Base-by-base conservation (phyloP, 1,284 basidiomycete genomes). In the Ceratobasidium sp. region DNA sequence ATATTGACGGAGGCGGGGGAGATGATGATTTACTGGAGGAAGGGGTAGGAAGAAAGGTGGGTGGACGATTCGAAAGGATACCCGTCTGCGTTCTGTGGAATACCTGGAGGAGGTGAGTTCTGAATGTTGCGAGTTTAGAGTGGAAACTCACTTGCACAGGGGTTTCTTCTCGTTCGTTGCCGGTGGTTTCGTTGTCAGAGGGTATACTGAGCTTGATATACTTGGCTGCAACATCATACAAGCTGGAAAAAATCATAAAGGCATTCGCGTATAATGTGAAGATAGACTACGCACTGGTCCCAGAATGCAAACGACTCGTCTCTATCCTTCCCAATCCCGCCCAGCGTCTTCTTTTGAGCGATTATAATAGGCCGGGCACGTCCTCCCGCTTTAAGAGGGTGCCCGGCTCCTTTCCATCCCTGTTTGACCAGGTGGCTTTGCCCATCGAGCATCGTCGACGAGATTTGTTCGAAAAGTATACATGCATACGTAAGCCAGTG, bases 291-390 rank as follows among this genome's bases (percentile, higher is more conserved):
- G 84, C 82, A 96, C 95, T 96, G 94, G 84, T 98, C 96, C 96
- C 96, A 98, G 89, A 97, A 98, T 65, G 95, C 94, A 83, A 96
- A 96, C 0, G 94, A 94, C 81, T 96, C 95, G 83, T 97, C 96
- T 79, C 96, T 89, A 84, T 97, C 95, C 84, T 95, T 96, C 75
- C 96, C 96, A 74, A 98, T 85, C 0, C 96, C 96, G 20, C 90
- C 86, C 26, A 97, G 87, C 4, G 89, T 94, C 86, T 93, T 94
- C 88, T 97, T 97, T 84, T 94, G 93, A 0, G 92, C 88, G 52
- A 96, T 90, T 1, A 92, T 88, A 64, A 98, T 86, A 1, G 96
- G 96, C 23, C 91, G 89, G 26, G 86, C 85, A 61, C 93, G 90
- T 26, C 92, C 90, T 3, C 91, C 93, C 44, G 90, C 85, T 40